Conservation (phyloP, 495 filamentous ascomycete species). For the Talaromyces trachyspermus region DNA sequence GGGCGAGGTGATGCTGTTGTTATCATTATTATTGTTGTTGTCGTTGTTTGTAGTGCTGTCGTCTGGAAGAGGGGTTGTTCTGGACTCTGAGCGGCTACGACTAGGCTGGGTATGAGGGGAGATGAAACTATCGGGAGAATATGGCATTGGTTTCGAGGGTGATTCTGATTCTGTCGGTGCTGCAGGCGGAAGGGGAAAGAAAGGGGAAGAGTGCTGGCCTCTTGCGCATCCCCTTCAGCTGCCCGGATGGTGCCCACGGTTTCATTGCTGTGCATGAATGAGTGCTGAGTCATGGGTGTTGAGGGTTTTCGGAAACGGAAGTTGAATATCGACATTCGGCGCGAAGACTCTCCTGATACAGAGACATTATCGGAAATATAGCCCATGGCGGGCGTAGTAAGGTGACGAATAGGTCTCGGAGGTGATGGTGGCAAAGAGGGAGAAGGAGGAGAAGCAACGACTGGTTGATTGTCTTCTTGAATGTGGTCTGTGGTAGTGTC, state of each 20-base stretch:
- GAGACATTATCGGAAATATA: background rate
- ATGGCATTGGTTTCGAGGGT: background rate
- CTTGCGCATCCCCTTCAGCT: background rate
- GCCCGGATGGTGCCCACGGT: background rate
- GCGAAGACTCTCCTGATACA: too few species aligned
- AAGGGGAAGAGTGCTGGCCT: background rate
- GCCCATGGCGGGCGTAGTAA: background rate
- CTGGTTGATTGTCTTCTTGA: too few species aligned
- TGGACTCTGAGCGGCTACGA: background rate
- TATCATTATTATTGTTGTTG: too few species aligned
- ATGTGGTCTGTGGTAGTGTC: background rate
- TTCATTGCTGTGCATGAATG: too few species aligned
- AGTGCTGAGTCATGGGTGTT: too few species aligned
- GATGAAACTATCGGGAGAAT: constrained; percentile 2
- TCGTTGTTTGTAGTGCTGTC: background rate
- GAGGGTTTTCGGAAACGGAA: too few species aligned
- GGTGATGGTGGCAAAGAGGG: too few species aligned
- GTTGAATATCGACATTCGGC: too few species aligned
- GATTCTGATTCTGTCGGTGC: too few species aligned
- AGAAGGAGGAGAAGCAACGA: too few species aligned
- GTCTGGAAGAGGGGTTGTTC: background rate
- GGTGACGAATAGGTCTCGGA: background rate
- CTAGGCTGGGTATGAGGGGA: background rate
- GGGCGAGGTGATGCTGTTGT: too few species aligned
- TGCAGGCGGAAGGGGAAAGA: too few species aligned